phyloP scores from a whole-genome alignment of 1,139 yeast genomes.

The Kodamaea alishanica region DNA sequence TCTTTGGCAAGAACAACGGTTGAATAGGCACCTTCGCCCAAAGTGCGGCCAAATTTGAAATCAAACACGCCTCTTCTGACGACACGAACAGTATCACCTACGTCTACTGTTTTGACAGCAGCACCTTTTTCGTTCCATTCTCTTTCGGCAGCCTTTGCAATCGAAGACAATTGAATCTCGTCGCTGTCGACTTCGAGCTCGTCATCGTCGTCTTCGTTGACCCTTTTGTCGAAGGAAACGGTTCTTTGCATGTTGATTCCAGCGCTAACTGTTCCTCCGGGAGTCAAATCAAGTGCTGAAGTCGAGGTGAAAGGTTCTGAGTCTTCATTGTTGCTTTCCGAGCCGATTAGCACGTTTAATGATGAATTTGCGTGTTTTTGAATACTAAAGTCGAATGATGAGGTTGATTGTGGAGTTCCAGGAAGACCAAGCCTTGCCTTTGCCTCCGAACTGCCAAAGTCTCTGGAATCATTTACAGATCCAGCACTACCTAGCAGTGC shows the following conservation, averaged over 20 bases:
- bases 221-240: conserved; percentile 2
- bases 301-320: no score
- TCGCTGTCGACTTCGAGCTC: conserved; percentile 10
- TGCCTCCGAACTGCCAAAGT: no score
- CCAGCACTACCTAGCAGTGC: not conserved
- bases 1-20: conserved; percentile 89
- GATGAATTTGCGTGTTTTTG: conserved; percentile 29
- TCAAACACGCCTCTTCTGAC: conserved; percentile 71
- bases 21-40: conserved; percentile 97
- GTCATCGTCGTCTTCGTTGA: conserved; percentile 5
- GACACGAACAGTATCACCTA: conserved; percentile 18
- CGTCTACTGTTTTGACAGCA: conserved; percentile 27
- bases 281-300: not conserved
- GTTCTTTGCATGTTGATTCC: not conserved
- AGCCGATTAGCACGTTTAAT: conserved; percentile 35
- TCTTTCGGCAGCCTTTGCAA: conserved; percentile 11
- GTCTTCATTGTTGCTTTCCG: conserved; percentile 13
- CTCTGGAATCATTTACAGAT: no score
- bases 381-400: conserved; percentile 13
- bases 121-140: conserved; percentile 41
- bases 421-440: conserved; percentile 14
- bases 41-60: conserved; percentile 77
- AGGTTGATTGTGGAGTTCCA: conserved; percentile 6
- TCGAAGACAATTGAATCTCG: conserved; percentile 6
- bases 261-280: conserved; percentile 7